A percentile compares a stretch with the other conserved stretches of the same genome.
phyloP scores from a whole-genome alignment of 305 asterid species.

The Solanum hybrid region DNA sequence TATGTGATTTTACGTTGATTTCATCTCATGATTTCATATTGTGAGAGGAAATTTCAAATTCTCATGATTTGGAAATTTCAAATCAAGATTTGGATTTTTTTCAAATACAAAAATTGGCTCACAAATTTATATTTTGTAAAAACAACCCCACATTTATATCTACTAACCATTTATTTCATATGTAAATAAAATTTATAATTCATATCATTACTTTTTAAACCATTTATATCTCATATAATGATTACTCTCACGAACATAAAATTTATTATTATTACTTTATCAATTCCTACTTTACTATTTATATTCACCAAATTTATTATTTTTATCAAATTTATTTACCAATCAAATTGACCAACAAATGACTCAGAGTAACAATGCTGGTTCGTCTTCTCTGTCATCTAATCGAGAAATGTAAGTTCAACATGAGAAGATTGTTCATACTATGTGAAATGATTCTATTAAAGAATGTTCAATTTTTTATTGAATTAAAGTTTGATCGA shows the following conservation, averaged over 20 bases:
- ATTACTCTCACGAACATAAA: background rate
- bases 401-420: background rate
- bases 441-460: background rate
- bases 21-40: background rate
- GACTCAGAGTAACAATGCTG: background rate
- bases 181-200: too few species aligned
- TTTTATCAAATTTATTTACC: background rate
- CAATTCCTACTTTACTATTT: background rate
- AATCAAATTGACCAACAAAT: background rate
- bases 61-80: background rate
- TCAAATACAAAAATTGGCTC: background rate
- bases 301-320: too few species aligned
- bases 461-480: too few species aligned
- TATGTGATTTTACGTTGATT: too few species aligned
- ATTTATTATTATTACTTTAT: too few species aligned
- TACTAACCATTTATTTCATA: background rate
- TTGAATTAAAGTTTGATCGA: background rate
- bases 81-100: background rate
- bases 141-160: background rate
- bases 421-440: background rate
- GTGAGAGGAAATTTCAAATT: too few species aligned
- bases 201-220: background rate
- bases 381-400: background rate
- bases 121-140: too few species aligned
- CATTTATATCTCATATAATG: background rate